Evolutionary conservation across 2,329 filamentous ascomycete species (phyloP), one percentile per base, ranked within the genome.

Genomic region (Nigrospora oryzae): DNA sequence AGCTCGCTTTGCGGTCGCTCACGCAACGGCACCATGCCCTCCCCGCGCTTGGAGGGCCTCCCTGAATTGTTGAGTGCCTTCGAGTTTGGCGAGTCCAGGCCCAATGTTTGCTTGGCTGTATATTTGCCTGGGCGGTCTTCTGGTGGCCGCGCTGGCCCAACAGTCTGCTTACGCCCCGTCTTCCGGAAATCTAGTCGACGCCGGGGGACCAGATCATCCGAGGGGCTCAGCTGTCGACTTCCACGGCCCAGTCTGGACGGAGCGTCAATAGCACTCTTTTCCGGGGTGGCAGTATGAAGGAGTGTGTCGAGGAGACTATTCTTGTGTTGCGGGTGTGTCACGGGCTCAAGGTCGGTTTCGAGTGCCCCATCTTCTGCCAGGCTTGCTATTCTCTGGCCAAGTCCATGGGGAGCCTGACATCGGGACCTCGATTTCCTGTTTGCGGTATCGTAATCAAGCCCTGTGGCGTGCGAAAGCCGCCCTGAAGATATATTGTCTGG

Each of bases 1-100:
- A 95, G 72, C 32, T 74, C 67, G 1, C 71, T 64, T 3, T 81
- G 51, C 1, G 81, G 75, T 42, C 74, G 78, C 11, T 70, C 61
- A 40, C 88, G 79, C 14, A 86, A 70, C 1, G 70, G 68, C 46
- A 65, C 64, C 15, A 66, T 57, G 37, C 67, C 38, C 31, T 12
- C 40, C 28, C 19, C 41, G 33, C 36, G 50, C 16, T 35, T 46
- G 46, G 17, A 42, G 19, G 12, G 38, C 31, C 32, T 46, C 46
- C 19, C 15, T 43, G 7, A 31, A 16, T 42, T 44, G 54, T 28
- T 7, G 7, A 28, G 23, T 28, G 23, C 23, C 23, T 28, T 28
- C 23, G 23, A 10, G 23, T 5, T 10, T 7, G 23, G 8, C 5
- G 5, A 28, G 23, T 6, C 8, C 23, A 10, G 5, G 23, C 23